phyloP scores from a whole-genome alignment of 2,329 filamentous ascomycete species.

The Calonectria pseudoreteaudii region DNA sequence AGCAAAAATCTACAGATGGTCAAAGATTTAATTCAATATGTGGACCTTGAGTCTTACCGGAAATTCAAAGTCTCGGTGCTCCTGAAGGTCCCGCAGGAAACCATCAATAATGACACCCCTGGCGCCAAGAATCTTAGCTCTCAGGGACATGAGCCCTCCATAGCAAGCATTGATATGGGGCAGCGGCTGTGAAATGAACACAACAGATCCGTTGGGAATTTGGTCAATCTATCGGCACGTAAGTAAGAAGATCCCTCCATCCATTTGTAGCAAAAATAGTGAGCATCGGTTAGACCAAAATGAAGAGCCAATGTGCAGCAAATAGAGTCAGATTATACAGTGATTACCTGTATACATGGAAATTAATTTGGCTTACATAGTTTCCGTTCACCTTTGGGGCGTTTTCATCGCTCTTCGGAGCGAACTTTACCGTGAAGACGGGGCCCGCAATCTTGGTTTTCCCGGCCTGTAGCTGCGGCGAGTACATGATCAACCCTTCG shows the following conservation, averaged over 20 bases:
- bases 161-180: constrained; percentile 26
- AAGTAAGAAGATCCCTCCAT: not conserved
- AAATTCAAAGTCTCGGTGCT: constrained; percentile 24
- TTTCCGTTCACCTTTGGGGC: constrained; percentile 24
- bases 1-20: constrained; percentile 8
- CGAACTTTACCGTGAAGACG: constrained; percentile 24
- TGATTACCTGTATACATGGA: too few relatives aligned
- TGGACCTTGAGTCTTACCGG: constrained; percentile 6
- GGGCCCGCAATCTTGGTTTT: constrained; percentile 23
- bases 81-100: constrained; percentile 28
- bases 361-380: not conserved
- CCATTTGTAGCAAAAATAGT: not conserved
- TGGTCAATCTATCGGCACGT: constrained; percentile 17
- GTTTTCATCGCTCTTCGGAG: constrained; percentile 11
- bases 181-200: constrained; percentile 27
- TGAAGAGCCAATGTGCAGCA: not conserved
- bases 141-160: constrained; percentile 28
- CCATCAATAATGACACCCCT: constrained; percentile 26
- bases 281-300: not conserved
- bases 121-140: constrained; percentile 22
- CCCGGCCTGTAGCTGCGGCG: constrained; percentile 9
- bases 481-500: constrained; percentile 21
- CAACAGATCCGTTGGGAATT: constrained; percentile 19
- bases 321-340: accelerated
- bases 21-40: not conserved